Base-by-base conservation (phyloP, 2,329 filamentous ascomycete species). In the Penicillium sumatraense region DNA sequence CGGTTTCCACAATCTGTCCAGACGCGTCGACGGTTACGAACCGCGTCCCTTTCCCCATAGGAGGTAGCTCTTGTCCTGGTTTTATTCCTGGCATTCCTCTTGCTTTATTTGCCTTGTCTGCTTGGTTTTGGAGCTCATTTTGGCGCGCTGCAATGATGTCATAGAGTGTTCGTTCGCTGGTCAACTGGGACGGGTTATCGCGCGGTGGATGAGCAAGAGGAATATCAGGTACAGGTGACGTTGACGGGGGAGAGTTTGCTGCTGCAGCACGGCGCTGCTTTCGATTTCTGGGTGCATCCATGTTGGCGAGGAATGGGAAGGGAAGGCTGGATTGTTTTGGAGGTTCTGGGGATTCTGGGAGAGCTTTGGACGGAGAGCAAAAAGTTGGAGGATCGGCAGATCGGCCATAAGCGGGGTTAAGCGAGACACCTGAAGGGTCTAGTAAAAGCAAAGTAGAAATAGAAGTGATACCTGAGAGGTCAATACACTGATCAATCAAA, bases 141-240 rank as follows among this genome's bases (percentile, higher is more conserved):
- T 79, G 74, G 51, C 74, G 67, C 61, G 79, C 75, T 4, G 75
- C 73, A 18, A 78, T 78, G 46, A 80, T 71, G 49, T 80, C 76
- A 58, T 76, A 72, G 26, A 80, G 60, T 7, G 75, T 80, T 48
- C 72, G 78, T 4, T 64, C 64, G 40, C 64, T 64, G 23, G 58
- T 36, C 20, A 66, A 63, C 24, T 59, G 52, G 23, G 71, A 61
- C 5, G 69, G 56, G 54, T 72, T 67, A 53, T 66, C 67, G 52
- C 63, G 63, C 44, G 57, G 50, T 11, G 63, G 63, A 24, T 57
- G 54, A 24, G 60, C 53, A 41, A 65, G 57, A 18, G 63, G 48
- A n/a, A 66, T 59, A 9, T 61, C 50, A 1, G 49, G 51, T 10
- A 62, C 56, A 5, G 51, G 27, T 7, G 59, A 50, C 20, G 51